A percentile compares a stretch with the other conserved stretches of the same genome.
phyloP scores from a whole-genome alignment of 176 grass and related monocot species.

The Cenchrus purpureus region DNA sequence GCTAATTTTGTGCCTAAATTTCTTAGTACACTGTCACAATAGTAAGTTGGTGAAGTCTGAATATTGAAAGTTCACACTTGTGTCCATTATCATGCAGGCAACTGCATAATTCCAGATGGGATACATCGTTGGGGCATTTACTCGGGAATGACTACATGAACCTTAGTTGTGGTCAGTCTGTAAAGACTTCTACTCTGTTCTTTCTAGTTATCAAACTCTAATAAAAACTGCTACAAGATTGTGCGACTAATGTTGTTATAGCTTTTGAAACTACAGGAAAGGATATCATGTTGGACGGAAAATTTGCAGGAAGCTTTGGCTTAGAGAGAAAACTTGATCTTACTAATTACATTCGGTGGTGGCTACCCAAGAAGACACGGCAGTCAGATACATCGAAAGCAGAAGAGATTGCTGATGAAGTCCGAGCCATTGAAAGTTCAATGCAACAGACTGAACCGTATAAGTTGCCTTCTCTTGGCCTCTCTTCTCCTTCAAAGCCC shows the following conservation, averaged over 20 bases:
- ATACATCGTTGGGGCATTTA: slow-evolving; percentile 84
- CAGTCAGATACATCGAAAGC: slow-evolving; percentile 66
- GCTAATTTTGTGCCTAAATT: background rate
- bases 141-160: slow-evolving; percentile 76
- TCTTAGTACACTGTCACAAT: background rate
- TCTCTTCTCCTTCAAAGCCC: slow-evolving; percentile 54
- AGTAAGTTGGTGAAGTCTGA: slow-evolving; percentile 6
- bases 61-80: slow-evolving; percentile 17
- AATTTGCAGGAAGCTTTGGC: slow-evolving; percentile 61
- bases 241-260: slow-evolving; percentile 46
- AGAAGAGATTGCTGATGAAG: slow-evolving; percentile 81
- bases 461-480: slow-evolving; percentile 86
- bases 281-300: slow-evolving; percentile 66
- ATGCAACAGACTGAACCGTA: slow-evolving; percentile 74
- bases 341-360: slow-evolving; percentile 98
- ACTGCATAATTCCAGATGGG: slow-evolving; percentile 84
- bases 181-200: slow-evolving; percentile 17
- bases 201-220: slow-evolving; percentile 11
- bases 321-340: slow-evolving; percentile 95
- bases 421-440: slow-evolving; percentile 76
- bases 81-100: slow-evolving; percentile 59
- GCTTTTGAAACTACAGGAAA: slow-evolving; percentile 70
- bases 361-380: slow-evolving; percentile 80
- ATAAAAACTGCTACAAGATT: slow-evolving; percentile 31
- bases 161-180: slow-evolving; percentile 64